Base-by-base conservation (phyloP, 2,329 filamentous ascomycete genomes). In the Penicillium glabrum region DNA sequence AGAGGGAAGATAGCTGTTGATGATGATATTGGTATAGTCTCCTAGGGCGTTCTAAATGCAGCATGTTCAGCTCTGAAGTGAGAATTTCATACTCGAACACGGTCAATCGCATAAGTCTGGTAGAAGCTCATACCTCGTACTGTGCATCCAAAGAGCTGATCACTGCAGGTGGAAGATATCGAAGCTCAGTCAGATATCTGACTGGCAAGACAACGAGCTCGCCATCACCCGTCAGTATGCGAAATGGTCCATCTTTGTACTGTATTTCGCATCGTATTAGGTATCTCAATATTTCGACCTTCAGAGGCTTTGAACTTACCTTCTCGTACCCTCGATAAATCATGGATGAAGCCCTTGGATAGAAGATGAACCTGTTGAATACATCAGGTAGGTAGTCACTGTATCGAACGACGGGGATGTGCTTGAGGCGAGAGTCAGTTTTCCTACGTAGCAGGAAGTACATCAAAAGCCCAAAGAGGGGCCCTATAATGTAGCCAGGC, bases 81-180 rank as follows among this genome's bases (percentile, higher is more conserved):
- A 10, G 23, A 19, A n/a, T 29, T 14, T 37, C 29, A 35, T 16
- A 19, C 10, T 7, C 45, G 14, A 29, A 19, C 27, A 29, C 3
- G 3, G 29, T 31, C 11, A 31, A 11, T 11, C 21, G 3, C 9
- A 19, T 8, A 19, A 3, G 13, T 3, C 13, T n/a, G 7, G n/a
- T 23, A 44, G 31, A 21, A 16, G 13, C 1, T 19, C 29, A 51
- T 56, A 71, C 69, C 46, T 66, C 62, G 46, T 61, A 69, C 46
- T 69, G 65, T 5, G 69, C 66, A 56, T 69, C 62, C 27, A 70
- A n/a, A 16, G 65, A 62, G 44, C 64, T 70, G n/a, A 71, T 24
- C 11, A 53, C 58, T 1, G 58, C 60, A 6, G 59, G 48, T 16
- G 61, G 54, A 5, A 67, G 10, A 19, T 59, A 52, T 26, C 60